Conservation (phyloP, 78 protist genomes). For the Planoprotostelium fungivorum region DNA sequence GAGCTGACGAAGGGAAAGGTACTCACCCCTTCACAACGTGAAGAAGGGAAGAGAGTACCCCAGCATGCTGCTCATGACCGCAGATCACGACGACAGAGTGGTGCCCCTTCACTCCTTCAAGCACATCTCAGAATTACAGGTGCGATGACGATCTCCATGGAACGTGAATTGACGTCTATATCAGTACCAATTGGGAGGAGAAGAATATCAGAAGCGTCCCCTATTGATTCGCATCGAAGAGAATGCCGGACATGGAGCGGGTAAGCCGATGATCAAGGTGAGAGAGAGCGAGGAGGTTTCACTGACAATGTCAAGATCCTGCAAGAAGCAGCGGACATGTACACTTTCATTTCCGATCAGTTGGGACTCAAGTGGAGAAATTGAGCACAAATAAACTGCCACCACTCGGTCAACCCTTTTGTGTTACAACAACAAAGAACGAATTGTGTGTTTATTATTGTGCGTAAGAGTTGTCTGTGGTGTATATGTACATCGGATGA, state of each 20-base stretch:
- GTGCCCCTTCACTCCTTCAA: slow-evolving; percentile 89
- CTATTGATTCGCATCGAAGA: slow-evolving; percentile 68
- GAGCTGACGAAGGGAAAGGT: slow-evolving; percentile 4
- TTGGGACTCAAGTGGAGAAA: background rate
- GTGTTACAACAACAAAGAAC: too few species aligned
- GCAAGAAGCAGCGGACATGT: background rate
- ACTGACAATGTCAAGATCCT: background rate
- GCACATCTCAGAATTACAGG: slow-evolving; percentile 58
- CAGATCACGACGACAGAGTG: slow-evolving; percentile 93
- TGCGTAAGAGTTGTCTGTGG: too few species aligned
- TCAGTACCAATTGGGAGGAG: slow-evolving; percentile 30
- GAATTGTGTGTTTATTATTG: too few species aligned
- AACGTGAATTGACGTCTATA: background rate
- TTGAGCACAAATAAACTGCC: too few species aligned
- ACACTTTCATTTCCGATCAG: background rate
- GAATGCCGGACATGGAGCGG: slow-evolving; percentile 70
- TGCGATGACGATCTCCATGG: background rate
- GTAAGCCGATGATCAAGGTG: slow-evolving; percentile 31
- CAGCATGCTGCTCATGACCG: slow-evolving; percentile 61
- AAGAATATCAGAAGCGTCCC: slow-evolving; percentile 41
- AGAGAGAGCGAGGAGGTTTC: background rate
- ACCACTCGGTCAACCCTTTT: too few species aligned
- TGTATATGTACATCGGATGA: too few species aligned
- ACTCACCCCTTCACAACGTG: slow-evolving; percentile 85
- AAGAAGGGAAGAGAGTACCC: slow-evolving; percentile 39